Evolutionary conservation across 2,329 filamentous ascomycete species (phyloP).

Genomic region (Colletotrichum higginsianum): DNA sequence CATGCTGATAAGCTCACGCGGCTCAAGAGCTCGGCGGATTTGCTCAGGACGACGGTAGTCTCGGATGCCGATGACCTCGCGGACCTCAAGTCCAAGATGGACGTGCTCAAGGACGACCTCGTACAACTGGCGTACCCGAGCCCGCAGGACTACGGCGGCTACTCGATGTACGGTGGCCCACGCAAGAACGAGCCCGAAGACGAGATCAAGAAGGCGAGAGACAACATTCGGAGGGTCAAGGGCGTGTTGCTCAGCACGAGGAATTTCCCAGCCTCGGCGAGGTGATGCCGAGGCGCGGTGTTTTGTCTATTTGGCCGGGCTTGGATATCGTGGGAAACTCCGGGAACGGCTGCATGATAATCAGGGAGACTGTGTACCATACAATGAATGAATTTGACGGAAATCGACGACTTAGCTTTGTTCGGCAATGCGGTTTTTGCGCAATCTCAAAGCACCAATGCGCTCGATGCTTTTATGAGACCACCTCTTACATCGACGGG

Average conservation of each 20-base stretch:
- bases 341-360: background rate
- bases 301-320: background rate
- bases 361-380: background rate
- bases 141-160: conserved; percentile 57
- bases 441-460: too few species aligned
- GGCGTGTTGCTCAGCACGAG: conserved; percentile 82
- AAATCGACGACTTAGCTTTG: background rate
- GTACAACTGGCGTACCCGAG: conserved; percentile 69
- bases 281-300: conserved; percentile 34
- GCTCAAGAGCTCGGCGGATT: conserved; percentile 60
- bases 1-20: conserved; percentile 60
- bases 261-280: conserved; percentile 73
- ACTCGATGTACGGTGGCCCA: conserved; percentile 61
- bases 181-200: conserved; percentile 72
- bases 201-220: conserved; percentile 80
- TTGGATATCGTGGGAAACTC: background rate
- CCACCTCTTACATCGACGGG: background rate
- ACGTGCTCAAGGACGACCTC: conserved; percentile 76
- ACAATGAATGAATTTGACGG: conserved; percentile 3
- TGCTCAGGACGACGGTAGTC: conserved; percentile 60
- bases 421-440: background rate
- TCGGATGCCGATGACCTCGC: conserved; percentile 64
- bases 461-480: background rate
- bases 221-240: conserved; percentile 84
- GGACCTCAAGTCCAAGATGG: conserved; percentile 66